These are phyloP conservation scores for Mortierella sp. DNA, from an alignment of 371 early-diverging fungal species.

Conservation along the genomic window DNA sequence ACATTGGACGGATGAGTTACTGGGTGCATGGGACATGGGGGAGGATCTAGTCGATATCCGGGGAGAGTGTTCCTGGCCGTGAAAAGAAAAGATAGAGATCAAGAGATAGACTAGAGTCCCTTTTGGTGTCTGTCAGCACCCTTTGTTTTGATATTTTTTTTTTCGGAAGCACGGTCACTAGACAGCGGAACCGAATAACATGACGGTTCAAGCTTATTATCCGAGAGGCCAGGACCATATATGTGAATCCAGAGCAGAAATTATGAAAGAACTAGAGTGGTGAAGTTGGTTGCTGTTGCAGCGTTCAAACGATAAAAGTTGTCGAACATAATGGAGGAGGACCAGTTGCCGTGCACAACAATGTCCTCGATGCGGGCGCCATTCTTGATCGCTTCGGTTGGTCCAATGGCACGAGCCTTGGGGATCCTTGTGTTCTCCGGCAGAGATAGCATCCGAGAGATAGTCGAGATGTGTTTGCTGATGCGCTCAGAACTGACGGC, in stretches of 20 bases:
- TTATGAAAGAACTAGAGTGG: not conserved
- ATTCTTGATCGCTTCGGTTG: not conserved
- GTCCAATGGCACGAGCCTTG: not conserved
- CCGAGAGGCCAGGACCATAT: slow-evolving; percentile 20
- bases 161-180: not conserved
- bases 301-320: not conserved
- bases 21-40: slow-evolving; percentile 14
- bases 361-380: not conserved
- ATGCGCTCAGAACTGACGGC: not conserved
- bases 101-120: not conserved
- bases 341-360: not conserved
- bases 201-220: too few relatives aligned
- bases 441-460: not conserved
- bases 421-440: not conserved
- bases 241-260: slow-evolving; percentile 25
- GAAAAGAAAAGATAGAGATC: slow-evolving; percentile 12
- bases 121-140: too few relatives aligned
- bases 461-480: not conserved
- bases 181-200: not conserved
- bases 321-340: not conserved
- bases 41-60: not conserved
- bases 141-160: not conserved
- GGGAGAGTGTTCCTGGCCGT: slow-evolving; percentile 11
- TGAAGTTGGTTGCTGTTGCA: slow-evolving; percentile 3
- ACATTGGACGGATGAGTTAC: not conserved